These are phyloP conservation scores for Diaporthe sp. DNA, from an alignment of 2,329 filamentous ascomycete species.

Conservation along the genomic window DNA sequence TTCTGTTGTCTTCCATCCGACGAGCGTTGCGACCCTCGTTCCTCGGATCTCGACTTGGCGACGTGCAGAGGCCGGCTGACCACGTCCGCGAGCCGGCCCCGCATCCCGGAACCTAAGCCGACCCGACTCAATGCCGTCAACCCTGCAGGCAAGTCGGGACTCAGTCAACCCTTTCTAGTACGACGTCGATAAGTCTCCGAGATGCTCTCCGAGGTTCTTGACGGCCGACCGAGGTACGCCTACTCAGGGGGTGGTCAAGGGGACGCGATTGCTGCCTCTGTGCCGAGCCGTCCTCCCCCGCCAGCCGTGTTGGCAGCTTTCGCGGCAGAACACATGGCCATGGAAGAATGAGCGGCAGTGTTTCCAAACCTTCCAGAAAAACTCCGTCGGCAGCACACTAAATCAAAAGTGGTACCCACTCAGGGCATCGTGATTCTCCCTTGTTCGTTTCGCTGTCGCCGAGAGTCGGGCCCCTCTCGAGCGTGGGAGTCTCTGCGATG, in stretches of 20 bases:
- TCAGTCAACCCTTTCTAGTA: constrained; percentile 26
- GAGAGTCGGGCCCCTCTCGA: constrained; percentile 31
- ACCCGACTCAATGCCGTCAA: constrained; percentile 2
- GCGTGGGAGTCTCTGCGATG: constrained; percentile 20
- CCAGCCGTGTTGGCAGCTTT: background rate
- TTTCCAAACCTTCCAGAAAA: constrained; percentile 27
- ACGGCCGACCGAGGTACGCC: background rate
- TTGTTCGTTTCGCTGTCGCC: constrained; percentile 37
- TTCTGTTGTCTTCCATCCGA: background rate
- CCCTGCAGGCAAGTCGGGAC: constrained; percentile 9
- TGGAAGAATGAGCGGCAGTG: constrained; percentile 5
- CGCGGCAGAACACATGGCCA: background rate
- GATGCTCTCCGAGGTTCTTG: background rate
- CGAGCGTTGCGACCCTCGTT: background rate
- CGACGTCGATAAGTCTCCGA: background rate
- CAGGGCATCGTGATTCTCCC: constrained; percentile 14
- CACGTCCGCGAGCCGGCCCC: constrained; percentile 37
- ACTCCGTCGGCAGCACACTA: constrained; percentile 3
- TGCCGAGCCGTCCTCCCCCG: background rate
- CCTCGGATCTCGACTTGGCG: constrained; percentile 20
- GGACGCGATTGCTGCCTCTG: background rate
- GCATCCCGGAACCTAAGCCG: constrained; percentile 33
- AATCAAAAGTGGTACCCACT: constrained; percentile 7
- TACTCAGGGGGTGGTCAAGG: background rate
- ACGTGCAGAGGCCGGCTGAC: constrained; percentile 26